Evolutionary conservation across 352 stramenopile species (phyloP).

Genomic region (Globisporangium yorkense): DNA sequence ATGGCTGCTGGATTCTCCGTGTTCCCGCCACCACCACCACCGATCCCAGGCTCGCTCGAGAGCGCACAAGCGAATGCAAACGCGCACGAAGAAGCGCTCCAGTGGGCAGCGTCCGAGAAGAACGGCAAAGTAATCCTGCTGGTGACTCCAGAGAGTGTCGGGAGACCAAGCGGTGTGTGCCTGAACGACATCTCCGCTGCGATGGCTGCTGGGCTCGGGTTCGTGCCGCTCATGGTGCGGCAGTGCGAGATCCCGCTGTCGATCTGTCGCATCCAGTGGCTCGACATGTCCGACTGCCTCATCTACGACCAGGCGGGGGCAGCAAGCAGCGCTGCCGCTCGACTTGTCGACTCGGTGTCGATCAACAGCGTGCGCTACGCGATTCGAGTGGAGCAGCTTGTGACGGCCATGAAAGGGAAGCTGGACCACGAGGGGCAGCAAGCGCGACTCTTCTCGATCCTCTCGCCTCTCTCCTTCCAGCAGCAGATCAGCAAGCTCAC

Average conservation of each 20-base stretch:
- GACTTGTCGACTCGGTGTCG: slow-evolving; percentile 10
- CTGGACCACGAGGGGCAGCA: slow-evolving; percentile 74
- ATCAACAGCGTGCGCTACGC: slow-evolving; percentile 57
- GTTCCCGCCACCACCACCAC: slow-evolving; percentile 22
- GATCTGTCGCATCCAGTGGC: slow-evolving; percentile 80
- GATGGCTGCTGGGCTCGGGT: slow-evolving; percentile 59
- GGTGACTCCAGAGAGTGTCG: slow-evolving; percentile 66
- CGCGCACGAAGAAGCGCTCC: slow-evolving; percentile 44
- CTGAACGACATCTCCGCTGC: slow-evolving; percentile 72
- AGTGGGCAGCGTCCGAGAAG: slow-evolving; percentile 50
- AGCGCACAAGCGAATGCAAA: slow-evolving; percentile 9
- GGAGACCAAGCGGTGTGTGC: slow-evolving; percentile 48
- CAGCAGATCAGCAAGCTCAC: slow-evolving; percentile 73
- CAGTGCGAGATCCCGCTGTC: slow-evolving; percentile 72
- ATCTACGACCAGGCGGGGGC: slow-evolving; percentile 23
- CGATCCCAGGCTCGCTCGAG: background rate
- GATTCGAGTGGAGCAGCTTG: slow-evolving; percentile 41
- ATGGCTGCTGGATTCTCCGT: slow-evolving; percentile 34
- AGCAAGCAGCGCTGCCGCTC: background rate
- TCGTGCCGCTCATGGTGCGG: slow-evolving; percentile 69
- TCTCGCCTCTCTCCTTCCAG: slow-evolving; percentile 66
- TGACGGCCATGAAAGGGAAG: slow-evolving; percentile 47
- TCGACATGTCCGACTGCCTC: slow-evolving; percentile 67
- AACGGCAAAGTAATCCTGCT: slow-evolving; percentile 67
- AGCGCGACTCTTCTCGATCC: slow-evolving; percentile 53